phyloP scores from a whole-genome alignment of 2,329 filamentous ascomycete genomes.

The Xylariaceae sp. region DNA sequence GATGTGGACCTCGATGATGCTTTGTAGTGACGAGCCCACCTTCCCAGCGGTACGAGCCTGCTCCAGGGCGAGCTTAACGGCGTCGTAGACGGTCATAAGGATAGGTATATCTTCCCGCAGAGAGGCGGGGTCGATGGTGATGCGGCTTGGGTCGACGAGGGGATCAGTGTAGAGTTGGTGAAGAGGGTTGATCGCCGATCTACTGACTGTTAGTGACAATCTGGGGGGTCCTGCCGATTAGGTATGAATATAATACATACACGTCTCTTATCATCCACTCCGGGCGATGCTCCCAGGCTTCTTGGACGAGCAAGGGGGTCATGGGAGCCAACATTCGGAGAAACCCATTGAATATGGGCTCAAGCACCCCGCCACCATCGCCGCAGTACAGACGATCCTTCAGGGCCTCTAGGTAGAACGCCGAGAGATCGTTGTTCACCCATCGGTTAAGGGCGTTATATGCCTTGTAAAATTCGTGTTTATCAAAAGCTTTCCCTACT shows the following conservation, averaged over 20 bases:
- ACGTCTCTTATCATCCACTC: slow-evolving; percentile 52
- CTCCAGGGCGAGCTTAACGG: slow-evolving; percentile 74
- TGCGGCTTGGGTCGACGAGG: slow-evolving; percentile 39
- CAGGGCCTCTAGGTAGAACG: slow-evolving; percentile 88
- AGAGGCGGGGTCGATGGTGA: slow-evolving; percentile 37
- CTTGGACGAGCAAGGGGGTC: slow-evolving; percentile 78
- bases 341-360: slow-evolving; percentile 66
- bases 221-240: not conserved
- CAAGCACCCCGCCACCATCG: slow-evolving; percentile 59
- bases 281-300: slow-evolving; percentile 78
- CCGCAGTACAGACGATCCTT: slow-evolving; percentile 93
- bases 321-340: slow-evolving; percentile 77
- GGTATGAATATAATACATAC: slow-evolving; percentile 34
- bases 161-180: slow-evolving; percentile 45
- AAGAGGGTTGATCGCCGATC: slow-evolving; percentile 39
- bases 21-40: slow-evolving; percentile 77
- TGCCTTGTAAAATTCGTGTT: slow-evolving; percentile 79
- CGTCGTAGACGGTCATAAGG: slow-evolving; percentile 55
- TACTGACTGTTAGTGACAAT: slow-evolving; percentile 14
- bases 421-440: slow-evolving; percentile 77
- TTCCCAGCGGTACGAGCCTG: slow-evolving; percentile 64
- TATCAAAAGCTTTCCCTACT: slow-evolving; percentile 61
- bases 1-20: slow-evolving; percentile 58
- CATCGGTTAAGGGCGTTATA: slow-evolving; percentile 72
- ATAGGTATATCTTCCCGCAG: slow-evolving; percentile 43